Conservation (phyloP, 1,139 yeast species). For the Williopsis jadinii region DNA sequence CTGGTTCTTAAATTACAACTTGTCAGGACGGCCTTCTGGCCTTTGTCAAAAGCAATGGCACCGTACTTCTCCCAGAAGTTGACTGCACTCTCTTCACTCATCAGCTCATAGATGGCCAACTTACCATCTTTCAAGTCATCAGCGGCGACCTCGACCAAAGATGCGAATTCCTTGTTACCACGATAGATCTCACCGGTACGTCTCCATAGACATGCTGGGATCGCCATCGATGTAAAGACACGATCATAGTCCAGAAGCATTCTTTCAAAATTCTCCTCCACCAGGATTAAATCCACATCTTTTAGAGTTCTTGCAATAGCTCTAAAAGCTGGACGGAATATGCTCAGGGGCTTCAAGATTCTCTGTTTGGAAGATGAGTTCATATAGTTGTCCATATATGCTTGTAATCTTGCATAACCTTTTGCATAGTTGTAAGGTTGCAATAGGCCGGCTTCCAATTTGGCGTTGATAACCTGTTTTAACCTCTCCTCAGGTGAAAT, state of each 20-base stretch:
- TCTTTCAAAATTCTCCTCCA: constrained; percentile 91
- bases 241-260: constrained; percentile 92
- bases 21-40: constrained; percentile 91
- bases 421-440: constrained; percentile 93
- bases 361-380: constrained; percentile 77
- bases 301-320: constrained; percentile 88
- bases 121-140: constrained; percentile 92
- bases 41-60: constrained; percentile 91
- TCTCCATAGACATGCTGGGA: constrained; percentile 96
- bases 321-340: constrained; percentile 88
- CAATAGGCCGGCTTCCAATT: constrained; percentile 85
- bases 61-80: constrained; percentile 98
- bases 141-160: constrained; percentile 84
- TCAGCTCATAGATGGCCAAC: constrained; percentile 84
- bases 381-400: constrained; percentile 93
- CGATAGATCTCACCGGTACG: constrained; percentile 95
- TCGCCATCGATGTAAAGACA: constrained; percentile 95
- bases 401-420: constrained; percentile 86
- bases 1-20: constrained; percentile 82
- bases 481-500: constrained; percentile 91
- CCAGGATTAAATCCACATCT: constrained; percentile 86
- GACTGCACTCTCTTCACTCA: constrained; percentile 98
- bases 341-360: constrained; percentile 79
- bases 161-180: constrained; percentile 95
- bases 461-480: constrained; percentile 93